Evolutionary conservation across 1,284 basidiomycete species (phyloP).

Genomic region (Rugosomyces carneus): DNA sequence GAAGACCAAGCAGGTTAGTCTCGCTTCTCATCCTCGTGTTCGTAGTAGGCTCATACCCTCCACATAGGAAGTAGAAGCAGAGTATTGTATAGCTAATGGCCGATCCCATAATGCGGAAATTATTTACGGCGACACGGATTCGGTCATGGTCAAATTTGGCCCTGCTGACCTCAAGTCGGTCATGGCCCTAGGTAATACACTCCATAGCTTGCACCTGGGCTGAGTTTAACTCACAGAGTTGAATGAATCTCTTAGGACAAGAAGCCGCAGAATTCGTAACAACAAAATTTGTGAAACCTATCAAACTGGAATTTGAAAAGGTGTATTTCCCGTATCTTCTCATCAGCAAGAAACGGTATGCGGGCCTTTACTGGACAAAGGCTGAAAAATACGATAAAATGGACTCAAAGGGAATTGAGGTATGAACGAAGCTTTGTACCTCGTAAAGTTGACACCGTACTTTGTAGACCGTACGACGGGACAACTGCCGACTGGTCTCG

Average conservation of each 20-base stretch:
- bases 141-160: slow-evolving; percentile 95
- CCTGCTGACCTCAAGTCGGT: slow-evolving; percentile 78
- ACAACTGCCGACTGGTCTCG: slow-evolving; percentile 92
- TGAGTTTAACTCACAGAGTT: background rate
- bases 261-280: slow-evolving; percentile 96
- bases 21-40: background rate
- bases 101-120: slow-evolving; percentile 83
- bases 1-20: slow-evolving; percentile 75
- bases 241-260: slow-evolving; percentile 49
- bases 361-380: slow-evolving; percentile 93
- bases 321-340: slow-evolving; percentile 96
- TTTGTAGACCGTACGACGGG: slow-evolving; percentile 84
- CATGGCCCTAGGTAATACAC: slow-evolving; percentile 74
- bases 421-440: slow-evolving; percentile 28
- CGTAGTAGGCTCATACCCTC: background rate
- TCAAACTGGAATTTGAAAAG: slow-evolving; percentile 98
- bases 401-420: slow-evolving; percentile 98
- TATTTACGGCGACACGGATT: slow-evolving; percentile 97
- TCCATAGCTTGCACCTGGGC: background rate
- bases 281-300: slow-evolving; percentile 85
- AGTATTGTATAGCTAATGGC: slow-evolving; percentile 84
- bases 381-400: slow-evolving; percentile 95
- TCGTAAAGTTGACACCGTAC: slow-evolving; percentile 1
- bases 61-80: slow-evolving; percentile 76
- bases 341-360: slow-evolving; percentile 97